Base-by-base conservation (phyloP, 2,329 filamentous ascomycete genomes). In the Xylariaceae sp. region DNA sequence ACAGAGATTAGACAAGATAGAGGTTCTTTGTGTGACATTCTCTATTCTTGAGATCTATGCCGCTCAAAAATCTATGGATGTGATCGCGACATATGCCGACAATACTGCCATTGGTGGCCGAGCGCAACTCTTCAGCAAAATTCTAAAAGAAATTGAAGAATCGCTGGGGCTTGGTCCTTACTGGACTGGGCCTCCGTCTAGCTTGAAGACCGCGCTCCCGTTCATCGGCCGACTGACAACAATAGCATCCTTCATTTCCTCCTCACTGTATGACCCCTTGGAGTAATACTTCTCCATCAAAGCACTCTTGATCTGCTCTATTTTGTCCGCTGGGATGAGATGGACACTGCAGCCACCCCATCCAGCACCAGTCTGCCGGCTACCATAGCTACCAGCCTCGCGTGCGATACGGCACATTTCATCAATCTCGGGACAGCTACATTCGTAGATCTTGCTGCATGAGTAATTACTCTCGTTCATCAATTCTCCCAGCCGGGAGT, bases 321-420 rank as follows among this genome's bases (percentile, higher is more conserved):
- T 85, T 65, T 85, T 91, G 56, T 89, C 78, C 43, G 81, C 86
- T 0, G 91, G 86, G 39, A 97, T 85, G 43, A 98, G 76, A 68
- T 98, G 93, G 43, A 98, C 91, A 46, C 81, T 93, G 68, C 93
- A 97, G 2, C 93, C 93, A 47, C 93, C 93, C 93, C 93, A 98
- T 3, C 93, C 93, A 1, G 93, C 93, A 30, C 93, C 93, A 0
- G 91, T 97, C 53, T 96, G 68, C 19, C 91, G 74, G 53, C 86
- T 89, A 19, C 91, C 93, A 61, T 89, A 89, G 15, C 87, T 81
- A 2, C 93, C 93, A 1, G 87, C 87, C 13, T 71, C 73, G 19
- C 83, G 75, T 0, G 90, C 90, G 51, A 97, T 84, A 30, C 73
- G 64, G 64, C 91, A 97, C 29, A 98, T 78, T 47, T 87, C 76